Evolutionary conservation across 2,329 filamentous ascomycete species (phyloP), one percentile per base, ranked within the genome.

Genomic region (Elsinoe fawcettii): DNA sequence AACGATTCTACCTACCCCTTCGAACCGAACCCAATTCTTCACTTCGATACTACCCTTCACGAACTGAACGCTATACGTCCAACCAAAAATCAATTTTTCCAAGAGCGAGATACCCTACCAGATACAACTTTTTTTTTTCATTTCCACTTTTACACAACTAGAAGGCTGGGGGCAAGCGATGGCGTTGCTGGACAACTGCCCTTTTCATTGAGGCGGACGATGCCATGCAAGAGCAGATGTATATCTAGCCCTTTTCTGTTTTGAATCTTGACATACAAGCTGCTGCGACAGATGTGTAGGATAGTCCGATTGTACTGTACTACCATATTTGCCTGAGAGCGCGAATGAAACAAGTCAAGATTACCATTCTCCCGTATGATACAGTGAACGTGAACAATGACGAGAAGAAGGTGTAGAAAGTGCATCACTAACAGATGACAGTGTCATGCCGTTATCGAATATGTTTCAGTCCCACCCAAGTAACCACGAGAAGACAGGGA

Each of bases 181-280:
- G 54, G 54, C 41, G 54, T 56, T 56, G 54, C 54, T 56, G 54
- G 54, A 32, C 54, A 49, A 56, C 54, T 37, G 54, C 54, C 54
- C 54, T 53, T 53, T 12, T 46, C 20, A 23, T 53, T 25, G 49
- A 53, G 49, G 46, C 25, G 14, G 41, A 14, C 12, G 23, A 32
- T 32, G 25, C 25, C 27, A 11, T 34, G 46, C 27, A 51, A 51
- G 46, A 34, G 46, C 46, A 51, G 46, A 51, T 20, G 8, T 46
- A n/a, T 46, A 23, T 25, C 23, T 46, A 25, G 9, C 41, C 23
- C 41, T 25, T 43, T 46, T 12, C 22, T 46, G 12, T 8, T 23
- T 8, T 25, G 11, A 5, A n/a, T n/a, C 34, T 37, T 37, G 34
- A 32, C 34, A 37, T 25, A 5, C 27, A 9, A 46, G 41, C 41